These are phyloP conservation scores for Xylaria sp. DNA, from an alignment of 2,329 filamentous ascomycete species.

Conservation along the genomic window DNA sequence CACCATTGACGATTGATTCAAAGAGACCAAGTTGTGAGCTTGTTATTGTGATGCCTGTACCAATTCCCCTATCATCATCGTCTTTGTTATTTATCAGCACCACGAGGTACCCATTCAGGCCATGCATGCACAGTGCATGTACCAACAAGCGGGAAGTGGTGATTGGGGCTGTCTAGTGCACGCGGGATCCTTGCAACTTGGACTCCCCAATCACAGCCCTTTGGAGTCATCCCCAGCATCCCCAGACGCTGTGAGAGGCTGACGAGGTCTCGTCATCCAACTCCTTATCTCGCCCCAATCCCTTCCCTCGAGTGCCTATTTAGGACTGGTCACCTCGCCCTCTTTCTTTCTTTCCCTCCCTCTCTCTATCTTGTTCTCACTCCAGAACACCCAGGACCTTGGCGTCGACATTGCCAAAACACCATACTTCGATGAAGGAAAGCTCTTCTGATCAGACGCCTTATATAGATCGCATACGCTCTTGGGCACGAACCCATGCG, in stretches of 20 bases:
- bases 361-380: conserved; percentile 37
- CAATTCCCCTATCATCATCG: too few relatives aligned
- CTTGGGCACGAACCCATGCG: conserved; percentile 64
- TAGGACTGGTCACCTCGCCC: conserved; percentile 25
- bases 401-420: conserved; percentile 50
- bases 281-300: conserved; percentile 28
- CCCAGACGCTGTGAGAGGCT: conserved; percentile 20
- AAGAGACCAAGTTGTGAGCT: not conserved
- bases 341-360: conserved; percentile 9
- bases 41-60: not conserved
- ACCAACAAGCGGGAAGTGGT: conserved; percentile 20
- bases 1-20: not conserved
- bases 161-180: conserved; percentile 20
- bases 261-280: conserved; percentile 28
- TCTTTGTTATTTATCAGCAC: conserved; percentile 8
- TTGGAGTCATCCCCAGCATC: conserved; percentile 23
- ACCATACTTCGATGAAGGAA: conserved; percentile 68
- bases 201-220: conserved; percentile 17
- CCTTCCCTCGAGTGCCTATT: conserved; percentile 32
- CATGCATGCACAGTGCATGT: conserved; percentile 9
- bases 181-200: conserved; percentile 5
- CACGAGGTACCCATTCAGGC: not conserved
- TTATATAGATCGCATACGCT: conserved; percentile 66
- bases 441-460: conserved; percentile 61
- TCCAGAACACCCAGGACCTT: conserved; percentile 46